Evolutionary conservation across 306 rosid genomes (phyloP), one percentile per base, ranked within the genome.

Genomic region (Erythrophleum fordii): DNA sequence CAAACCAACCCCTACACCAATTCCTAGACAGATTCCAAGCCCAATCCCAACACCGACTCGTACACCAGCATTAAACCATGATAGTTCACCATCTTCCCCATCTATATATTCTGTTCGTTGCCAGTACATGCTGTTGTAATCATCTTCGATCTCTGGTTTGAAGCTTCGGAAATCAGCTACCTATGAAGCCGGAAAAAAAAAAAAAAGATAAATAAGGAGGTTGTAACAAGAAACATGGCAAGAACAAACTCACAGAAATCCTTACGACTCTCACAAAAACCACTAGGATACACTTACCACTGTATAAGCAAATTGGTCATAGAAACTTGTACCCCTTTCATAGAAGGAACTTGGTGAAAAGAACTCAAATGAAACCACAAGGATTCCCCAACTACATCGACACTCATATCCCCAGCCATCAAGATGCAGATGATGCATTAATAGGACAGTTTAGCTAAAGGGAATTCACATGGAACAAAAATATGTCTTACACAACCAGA

Each of bases 21-120:
- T 6, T 9, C 89, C 89, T 67, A 86, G 25, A 77, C 86, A 86
- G 66, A 86, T 11, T 16, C 89, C 84, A 4, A 86, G 86, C 44
- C 89, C 89, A 7, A 86, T 69, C 59, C 89, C 89, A 34, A 86
- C 86, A 71, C 95, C 95, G 79, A 91, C 95, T 83, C 95, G 83
- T 51, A 91, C 95, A 6, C 95, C 93, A 10, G 95, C 86, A 75
- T 87, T 91, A 53, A 89, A 91, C 93, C 90, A 91, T 49, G 95
- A 85, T 74, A 91, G 79, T 67, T 87, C 95, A 11, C 95, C 92
- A 73, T 87, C 85, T 87, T 91, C 95, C 22, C 81, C 78, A 64
- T 84, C 91, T 42, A 82, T 34, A 25, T 87, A 84, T 69, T 78
- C 77, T 56, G 76, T 75, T 18, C 82, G 17, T 45, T 67, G 46